A percentile compares a stretch with the other conserved stretches of the same genome.
phyloP scores from a whole-genome alignment of 2,329 filamentous ascomycete species.

The Sclerotiophoma versabilis region DNA sequence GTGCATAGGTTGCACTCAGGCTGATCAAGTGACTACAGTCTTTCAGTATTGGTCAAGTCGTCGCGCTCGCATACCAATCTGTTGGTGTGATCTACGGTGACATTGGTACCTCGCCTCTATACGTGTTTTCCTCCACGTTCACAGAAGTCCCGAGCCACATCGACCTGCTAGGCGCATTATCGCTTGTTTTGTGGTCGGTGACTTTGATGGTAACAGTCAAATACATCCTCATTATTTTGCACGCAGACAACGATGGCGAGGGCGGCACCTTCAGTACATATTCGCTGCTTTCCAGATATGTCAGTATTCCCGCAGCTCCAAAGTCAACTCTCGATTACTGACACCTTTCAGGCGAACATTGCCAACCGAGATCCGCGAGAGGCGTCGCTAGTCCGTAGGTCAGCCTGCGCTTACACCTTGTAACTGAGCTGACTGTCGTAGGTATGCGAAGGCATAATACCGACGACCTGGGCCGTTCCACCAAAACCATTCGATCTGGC shows the following conservation, averaged over 20 bases:
- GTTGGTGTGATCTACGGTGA: constrained; percentile 74
- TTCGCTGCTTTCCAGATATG: constrained; percentile 66
- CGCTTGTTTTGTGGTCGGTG: constrained; percentile 73
- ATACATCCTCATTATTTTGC: constrained; percentile 70
- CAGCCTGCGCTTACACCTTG: background rate
- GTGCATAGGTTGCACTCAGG: background rate
- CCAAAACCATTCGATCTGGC: constrained; percentile 61
- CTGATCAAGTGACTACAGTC: constrained; percentile 29
- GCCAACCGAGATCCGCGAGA: constrained; percentile 65
- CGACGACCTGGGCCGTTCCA: constrained; percentile 61
- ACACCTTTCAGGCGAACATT: constrained; percentile 60
- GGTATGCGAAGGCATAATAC: constrained; percentile 65
- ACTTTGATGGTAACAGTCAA: constrained; percentile 74
- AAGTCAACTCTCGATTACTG: background rate
- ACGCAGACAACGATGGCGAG: constrained; percentile 74
- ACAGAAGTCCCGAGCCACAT: constrained; percentile 57
- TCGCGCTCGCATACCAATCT: constrained; percentile 64
- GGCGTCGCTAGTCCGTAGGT: constrained; percentile 58
- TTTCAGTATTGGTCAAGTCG: constrained; percentile 37
- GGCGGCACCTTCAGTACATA: constrained; percentile 74
- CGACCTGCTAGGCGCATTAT: constrained; percentile 70
- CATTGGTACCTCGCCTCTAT: constrained; percentile 72
- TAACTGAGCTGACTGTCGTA: constrained; percentile 7
- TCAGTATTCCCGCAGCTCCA: constrained; percentile 26
- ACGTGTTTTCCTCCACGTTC: constrained; percentile 75